These are phyloP conservation scores for Psilocybe azurescens DNA, from an alignment of 768 basidiomycete genomes.

Conservation along the genomic window DNA sequence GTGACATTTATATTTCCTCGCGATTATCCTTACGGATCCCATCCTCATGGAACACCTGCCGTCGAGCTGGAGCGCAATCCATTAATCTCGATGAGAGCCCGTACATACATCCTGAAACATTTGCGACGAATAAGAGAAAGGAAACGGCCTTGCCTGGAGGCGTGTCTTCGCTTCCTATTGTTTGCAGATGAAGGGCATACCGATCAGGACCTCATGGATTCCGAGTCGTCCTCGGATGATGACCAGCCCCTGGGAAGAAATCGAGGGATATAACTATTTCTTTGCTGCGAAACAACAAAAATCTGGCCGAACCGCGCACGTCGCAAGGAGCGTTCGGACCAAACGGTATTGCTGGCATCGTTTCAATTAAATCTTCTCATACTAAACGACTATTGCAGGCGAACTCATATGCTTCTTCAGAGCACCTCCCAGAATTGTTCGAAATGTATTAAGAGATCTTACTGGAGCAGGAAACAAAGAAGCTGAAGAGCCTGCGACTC, in stretches of 20 bases:
- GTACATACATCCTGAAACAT: conserved; percentile 79
- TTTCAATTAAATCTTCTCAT: not conserved
- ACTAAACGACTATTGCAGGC: conserved; percentile 47
- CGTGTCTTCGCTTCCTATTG: conserved; percentile 81
- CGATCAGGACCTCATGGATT: conserved; percentile 46
- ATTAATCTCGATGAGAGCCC: conserved; percentile 76
- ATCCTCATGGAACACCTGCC: conserved; percentile 70
- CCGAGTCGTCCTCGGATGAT: conserved; percentile 72
- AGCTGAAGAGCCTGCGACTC: conserved; percentile 28
- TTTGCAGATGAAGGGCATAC: conserved; percentile 68
- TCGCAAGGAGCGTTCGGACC: conserved; percentile 91
- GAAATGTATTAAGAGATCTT: conserved; percentile 55
- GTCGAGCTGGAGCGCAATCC: conserved; percentile 87
- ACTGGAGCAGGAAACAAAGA: conserved; percentile 49
- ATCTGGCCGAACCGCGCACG: conserved; percentile 82
- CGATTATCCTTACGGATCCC: conserved; percentile 68
- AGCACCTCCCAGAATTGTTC: conserved; percentile 72
- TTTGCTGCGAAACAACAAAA: conserved; percentile 69
- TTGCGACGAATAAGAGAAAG: conserved; percentile 73
- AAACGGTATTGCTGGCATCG: conserved; percentile 58
- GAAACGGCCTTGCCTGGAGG: conserved; percentile 83
- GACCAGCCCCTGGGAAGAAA: conserved; percentile 46
- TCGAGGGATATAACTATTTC: conserved; percentile 57
- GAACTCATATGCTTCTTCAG: conserved; percentile 89
- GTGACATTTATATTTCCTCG: conserved; percentile 90